A percentile compares a stretch with the other conserved stretches of the same genome.
Evolutionary conservation across 192 early-diverging fungal species (phyloP).

Genomic region (Backusella westeae): DNA sequence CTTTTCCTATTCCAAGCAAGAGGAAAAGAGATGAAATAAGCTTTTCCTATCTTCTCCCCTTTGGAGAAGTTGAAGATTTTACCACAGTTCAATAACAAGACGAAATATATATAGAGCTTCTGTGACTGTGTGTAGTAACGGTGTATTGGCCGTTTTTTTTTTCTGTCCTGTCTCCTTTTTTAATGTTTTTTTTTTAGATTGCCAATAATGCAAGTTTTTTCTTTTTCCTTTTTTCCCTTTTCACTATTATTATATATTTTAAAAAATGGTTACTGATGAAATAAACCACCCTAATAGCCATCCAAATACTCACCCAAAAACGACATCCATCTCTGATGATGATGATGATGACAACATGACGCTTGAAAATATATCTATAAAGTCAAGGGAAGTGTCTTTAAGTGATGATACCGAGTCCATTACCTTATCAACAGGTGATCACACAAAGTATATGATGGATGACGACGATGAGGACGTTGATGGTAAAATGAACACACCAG

Average conservation of each 20-base stretch:
- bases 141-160: not conserved
- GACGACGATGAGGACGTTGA: not conserved
- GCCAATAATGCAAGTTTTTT: not conserved
- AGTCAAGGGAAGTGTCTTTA: not conserved
- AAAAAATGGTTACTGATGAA: constrained; percentile 5
- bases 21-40: not conserved
- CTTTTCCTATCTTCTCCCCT: not conserved
- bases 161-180: not conserved
- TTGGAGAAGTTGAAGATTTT: constrained; percentile 2
- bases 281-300: not conserved
- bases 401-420: constrained; percentile 2
- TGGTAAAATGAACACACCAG: not conserved
- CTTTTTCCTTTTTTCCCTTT: not conserved
- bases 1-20: not conserved
- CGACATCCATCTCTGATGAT: not conserved
- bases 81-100: not conserved
- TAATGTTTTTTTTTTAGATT: not conserved
- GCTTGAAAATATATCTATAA: not conserved
- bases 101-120: not conserved
- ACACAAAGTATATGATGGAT: not conserved
- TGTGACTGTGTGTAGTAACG: not conserved
- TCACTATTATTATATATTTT: not conserved
- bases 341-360: not conserved
- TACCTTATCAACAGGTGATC: not conserved
- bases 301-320: not conserved